phyloP scores from a whole-genome alignment of 306 rosid genomes.

The Fragaria ananassa region DNA sequence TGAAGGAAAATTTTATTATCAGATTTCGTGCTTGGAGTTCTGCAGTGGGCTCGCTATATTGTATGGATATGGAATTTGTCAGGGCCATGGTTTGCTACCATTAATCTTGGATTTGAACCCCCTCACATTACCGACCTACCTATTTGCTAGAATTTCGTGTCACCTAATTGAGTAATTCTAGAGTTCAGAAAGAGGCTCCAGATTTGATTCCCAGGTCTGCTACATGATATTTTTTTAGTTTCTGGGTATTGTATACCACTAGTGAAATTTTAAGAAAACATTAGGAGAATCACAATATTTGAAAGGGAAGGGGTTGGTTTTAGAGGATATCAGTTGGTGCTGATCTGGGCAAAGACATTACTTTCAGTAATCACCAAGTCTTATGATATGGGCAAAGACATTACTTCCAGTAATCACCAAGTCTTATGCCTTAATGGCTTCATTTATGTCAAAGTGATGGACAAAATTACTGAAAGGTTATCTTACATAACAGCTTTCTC shows the following conservation, averaged over 20 bases:
- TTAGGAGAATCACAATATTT: not conserved
- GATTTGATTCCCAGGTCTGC: not conserved
- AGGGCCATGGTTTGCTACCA: not conserved
- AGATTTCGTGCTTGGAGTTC: not conserved
- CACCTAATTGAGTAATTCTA: not conserved
- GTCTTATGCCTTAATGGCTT: not conserved
- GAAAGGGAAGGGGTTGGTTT: not conserved
- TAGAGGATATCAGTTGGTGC: not conserved
- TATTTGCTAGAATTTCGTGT: not conserved
- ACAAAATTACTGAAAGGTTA: not conserved
- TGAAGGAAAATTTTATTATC: not conserved
- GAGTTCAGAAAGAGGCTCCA: not conserved
- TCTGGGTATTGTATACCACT: not conserved
- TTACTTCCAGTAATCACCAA: not conserved
- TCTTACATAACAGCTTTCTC: not conserved
- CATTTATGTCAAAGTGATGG: not conserved
- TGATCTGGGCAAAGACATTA: not conserved
- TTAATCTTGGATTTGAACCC: not conserved
- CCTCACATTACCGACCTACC: not conserved
- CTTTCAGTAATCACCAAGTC: not conserved
- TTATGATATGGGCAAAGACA: not conserved
- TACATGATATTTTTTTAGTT: not conserved
- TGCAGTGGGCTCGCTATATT: not conserved
- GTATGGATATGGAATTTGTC: not conserved
- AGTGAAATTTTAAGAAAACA: not conserved